Conservation (phyloP, 2,329 filamentous ascomycete species). For the Penicillium polonicum region DNA sequence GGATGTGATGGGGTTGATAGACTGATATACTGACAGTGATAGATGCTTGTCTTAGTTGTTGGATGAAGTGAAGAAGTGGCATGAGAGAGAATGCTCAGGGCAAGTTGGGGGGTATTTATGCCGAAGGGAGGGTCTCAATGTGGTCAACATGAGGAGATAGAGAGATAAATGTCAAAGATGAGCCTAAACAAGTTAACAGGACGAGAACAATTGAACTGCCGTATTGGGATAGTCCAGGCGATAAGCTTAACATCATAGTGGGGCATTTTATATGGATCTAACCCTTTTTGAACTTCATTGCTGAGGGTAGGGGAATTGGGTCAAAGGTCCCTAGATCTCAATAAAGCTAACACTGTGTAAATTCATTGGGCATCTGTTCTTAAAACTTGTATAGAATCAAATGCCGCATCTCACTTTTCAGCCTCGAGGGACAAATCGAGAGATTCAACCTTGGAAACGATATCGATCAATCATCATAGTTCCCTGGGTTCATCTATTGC, state of each 20-base stretch:
- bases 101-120: neutral
- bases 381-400: neutral
- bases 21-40: conserved; percentile 1
- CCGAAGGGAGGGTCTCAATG: neutral
- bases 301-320: neutral
- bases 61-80: neutral
- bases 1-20: neutral
- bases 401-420: neutral
- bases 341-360: neutral
- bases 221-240: conserved; percentile 10
- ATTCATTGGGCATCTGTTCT: neutral
- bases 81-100: neutral
- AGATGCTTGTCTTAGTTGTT: neutral
- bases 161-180: neutral
- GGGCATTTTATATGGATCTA: neutral
- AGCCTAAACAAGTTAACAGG: neutral
- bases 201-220: neutral
- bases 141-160: neutral
- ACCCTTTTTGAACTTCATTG: neutral
- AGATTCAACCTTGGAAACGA: too few species aligned
- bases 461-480: neutral
- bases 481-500: neutral
- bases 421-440: too few species aligned
- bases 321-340: neutral
- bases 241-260: conserved; percentile 7